Percentiles rank a stretch among this genome's conserved stretches.
These are phyloP conservation scores for Laburnicola sp. DNA, from an alignment of 2,329 filamentous ascomycete genomes.

Conservation along the genomic window DNA sequence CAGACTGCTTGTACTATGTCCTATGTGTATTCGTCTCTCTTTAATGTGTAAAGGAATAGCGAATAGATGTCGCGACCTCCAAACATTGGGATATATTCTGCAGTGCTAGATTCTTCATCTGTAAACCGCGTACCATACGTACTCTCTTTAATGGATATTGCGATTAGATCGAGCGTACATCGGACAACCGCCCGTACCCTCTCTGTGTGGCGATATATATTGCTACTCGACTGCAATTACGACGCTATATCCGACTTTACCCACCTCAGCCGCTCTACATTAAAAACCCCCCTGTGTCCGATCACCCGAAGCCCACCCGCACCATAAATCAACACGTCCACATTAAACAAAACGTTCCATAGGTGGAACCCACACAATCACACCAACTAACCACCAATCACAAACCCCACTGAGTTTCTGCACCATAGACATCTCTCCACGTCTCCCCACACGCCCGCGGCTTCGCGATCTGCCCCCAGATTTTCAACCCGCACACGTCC, in stretches of 20 bases:
- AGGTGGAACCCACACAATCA: background rate
- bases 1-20: background rate
- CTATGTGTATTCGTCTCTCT: background rate
- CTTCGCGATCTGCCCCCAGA: constrained; percentile 2
- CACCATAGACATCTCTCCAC: background rate
- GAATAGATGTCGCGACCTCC: no score
- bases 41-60: no score
- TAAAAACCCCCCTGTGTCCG: background rate
- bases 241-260: constrained; percentile 3
- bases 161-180: no score
- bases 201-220: no score
- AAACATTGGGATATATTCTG: no score
- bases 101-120: no score
- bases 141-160: no score
- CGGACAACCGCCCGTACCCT: no score
- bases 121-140: no score
- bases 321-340: background rate
- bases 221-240: background rate
- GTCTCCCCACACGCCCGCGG: constrained; percentile 4
- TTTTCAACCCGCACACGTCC: background rate
- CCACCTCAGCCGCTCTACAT: constrained; percentile 8
- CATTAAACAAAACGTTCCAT: background rate
- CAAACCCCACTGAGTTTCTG: background rate
- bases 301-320: constrained; percentile 3
- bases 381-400: constrained; percentile 1